Percentiles rank a stretch among this genome's conserved stretches.
Conservation (phyloP, 1,284 basidiomycete genomes). For the Fistulinella cinereoalba region DNA sequence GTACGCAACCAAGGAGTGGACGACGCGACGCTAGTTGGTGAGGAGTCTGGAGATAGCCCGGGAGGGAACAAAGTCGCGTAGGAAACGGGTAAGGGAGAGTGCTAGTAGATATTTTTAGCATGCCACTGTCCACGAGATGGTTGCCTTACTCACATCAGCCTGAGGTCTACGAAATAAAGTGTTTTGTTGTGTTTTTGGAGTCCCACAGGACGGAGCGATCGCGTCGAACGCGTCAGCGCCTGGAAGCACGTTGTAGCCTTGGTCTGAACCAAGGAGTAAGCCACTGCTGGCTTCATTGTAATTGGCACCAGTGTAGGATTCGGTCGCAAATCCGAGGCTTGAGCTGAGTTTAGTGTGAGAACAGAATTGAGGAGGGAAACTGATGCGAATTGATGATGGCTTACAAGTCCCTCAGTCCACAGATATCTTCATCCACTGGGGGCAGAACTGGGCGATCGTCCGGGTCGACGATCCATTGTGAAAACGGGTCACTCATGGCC, state of each 20-base stretch:
- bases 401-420: conserved; percentile 22
- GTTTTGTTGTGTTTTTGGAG: neutral
- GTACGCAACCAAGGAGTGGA: conserved; percentile 25
- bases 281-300: conserved; percentile 6
- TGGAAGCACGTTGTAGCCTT: neutral
- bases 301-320: neutral
- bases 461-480: conserved; percentile 19
- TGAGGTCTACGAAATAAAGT: neutral
- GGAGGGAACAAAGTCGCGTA: conserved; percentile 12
- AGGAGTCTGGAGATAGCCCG: conserved; percentile 27
- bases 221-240: neutral
- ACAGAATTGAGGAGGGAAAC: neutral
- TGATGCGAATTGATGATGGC: conserved; percentile 8
- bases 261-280: conserved; percentile 12
- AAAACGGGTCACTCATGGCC: conserved; percentile 19
- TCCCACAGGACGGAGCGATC: neutral
- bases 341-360: conserved; percentile 15
- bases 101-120: conserved; percentile 7
- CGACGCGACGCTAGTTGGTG: conserved; percentile 24
- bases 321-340: conserved; percentile 1
- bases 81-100: neutral
- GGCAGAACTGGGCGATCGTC: conserved; percentile 21
- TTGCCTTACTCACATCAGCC: conserved; percentile 13
- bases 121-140: neutral
- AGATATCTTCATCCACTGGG: conserved; percentile 27